Conservation (phyloP, 2,329 filamentous ascomycete species). For the Neocatenulostroma microsporum region DNA sequence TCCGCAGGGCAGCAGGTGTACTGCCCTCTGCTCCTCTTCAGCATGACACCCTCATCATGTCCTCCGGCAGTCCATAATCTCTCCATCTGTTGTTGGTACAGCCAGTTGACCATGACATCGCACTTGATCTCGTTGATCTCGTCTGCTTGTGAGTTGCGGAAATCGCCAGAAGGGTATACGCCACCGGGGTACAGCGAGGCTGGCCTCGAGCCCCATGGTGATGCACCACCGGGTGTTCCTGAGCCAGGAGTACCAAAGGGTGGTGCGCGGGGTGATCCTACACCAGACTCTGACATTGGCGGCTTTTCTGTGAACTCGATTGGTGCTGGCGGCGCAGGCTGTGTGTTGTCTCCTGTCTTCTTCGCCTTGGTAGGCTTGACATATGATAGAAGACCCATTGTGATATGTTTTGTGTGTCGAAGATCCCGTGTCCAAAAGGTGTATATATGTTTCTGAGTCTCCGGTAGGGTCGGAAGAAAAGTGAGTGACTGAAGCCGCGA, state of each 20-base stretch:
- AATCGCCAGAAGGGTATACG: no score
- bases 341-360: conserved; percentile 1
- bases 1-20: conserved; percentile 46
- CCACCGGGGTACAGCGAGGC: conserved; percentile 29
- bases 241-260: conserved; percentile 1
- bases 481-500: conserved; percentile 10
- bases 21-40: conserved; percentile 43
- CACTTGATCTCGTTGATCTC: conserved; percentile 48
- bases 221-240: conserved; percentile 17
- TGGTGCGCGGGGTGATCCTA: not conserved
- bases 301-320: not conserved
- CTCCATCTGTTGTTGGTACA: conserved; percentile 55
- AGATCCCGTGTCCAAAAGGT: not conserved
- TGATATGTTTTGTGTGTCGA: not conserved
- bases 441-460: no score
- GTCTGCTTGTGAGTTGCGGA: conserved; percentile 34
- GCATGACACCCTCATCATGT: conserved; percentile 47
- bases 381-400: conserved; percentile 35
- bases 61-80: conserved; percentile 43
- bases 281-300: not conserved
- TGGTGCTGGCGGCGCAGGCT: not conserved
- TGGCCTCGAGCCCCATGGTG: conserved; percentile 27
- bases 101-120: conserved; percentile 57
- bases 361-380: conserved; percentile 11
- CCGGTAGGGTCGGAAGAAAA: not conserved